Evolutionary conservation across 345 rosid species (phyloP).

Genomic region (Heritiera fomes): DNA sequence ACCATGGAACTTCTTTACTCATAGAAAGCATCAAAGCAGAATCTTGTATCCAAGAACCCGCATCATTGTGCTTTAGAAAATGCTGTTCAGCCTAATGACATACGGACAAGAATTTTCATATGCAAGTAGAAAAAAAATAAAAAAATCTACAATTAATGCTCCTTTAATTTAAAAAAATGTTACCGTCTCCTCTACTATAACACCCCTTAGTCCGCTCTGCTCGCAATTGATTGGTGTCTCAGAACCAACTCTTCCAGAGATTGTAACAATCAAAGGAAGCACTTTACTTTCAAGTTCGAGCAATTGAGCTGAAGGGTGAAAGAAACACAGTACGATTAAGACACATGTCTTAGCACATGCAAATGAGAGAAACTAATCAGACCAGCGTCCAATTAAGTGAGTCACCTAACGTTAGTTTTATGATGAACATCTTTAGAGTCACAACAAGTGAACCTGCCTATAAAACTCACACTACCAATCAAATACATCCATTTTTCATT

Average conservation of each 20-base stretch:
- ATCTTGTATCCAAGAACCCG: conserved; percentile 99
- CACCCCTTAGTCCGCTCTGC: conserved; percentile 79
- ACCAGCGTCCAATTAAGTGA: neutral
- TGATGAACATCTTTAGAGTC: neutral
- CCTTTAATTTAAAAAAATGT: neutral
- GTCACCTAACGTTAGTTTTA: neutral
- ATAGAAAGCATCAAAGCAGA: conserved; percentile 88
- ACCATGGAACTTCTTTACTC: conserved; percentile 99
- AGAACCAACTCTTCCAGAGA: conserved; percentile 83
- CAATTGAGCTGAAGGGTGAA: conserved; percentile 61
- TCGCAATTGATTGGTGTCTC: conserved; percentile 80
- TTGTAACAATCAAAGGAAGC: conserved; percentile 67
- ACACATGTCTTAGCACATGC: neutral
- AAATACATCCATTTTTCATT: neutral
- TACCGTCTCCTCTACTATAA: conserved; percentile 83
- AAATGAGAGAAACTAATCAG: conserved; percentile 11
- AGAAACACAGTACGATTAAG: conserved; percentile 16
- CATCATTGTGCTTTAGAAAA: conserved; percentile 89
- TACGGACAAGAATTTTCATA: conserved; percentile 19
- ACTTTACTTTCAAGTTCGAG: conserved; percentile 73
- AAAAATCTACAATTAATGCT: neutral
- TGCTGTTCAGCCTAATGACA: conserved; percentile 84
- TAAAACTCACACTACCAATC: neutral
- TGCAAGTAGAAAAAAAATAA: neutral
- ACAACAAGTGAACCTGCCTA: neutral